Percentiles rank a stretch among this genome's conserved stretches.
These are phyloP conservation scores for Macrotyloma uniflorum DNA, from an alignment of 306 rosid genomes.

Conservation along the genomic window DNA sequence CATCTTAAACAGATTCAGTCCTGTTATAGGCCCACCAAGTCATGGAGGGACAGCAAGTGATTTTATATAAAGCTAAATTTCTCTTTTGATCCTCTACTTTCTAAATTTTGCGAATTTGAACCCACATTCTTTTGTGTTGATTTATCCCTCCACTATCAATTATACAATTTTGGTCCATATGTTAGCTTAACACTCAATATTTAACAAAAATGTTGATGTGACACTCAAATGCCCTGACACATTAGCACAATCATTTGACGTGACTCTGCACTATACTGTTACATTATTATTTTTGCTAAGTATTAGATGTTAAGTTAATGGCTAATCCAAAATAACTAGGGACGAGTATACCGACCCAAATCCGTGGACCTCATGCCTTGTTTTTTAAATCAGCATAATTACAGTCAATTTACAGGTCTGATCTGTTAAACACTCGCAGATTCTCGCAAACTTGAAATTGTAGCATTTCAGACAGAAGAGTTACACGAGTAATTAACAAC, in stretches of 20 bases:
- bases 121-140: neutral
- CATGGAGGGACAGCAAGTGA: slow-evolving; percentile 21
- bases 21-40: neutral
- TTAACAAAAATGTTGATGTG: neutral
- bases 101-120: neutral
- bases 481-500: too few relatives aligned
- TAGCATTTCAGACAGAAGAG: too few relatives aligned
- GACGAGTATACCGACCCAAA: too few relatives aligned
- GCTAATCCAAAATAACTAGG: neutral
- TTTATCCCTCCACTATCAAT: neutral
- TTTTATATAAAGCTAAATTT: neutral
- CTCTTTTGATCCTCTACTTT: neutral
- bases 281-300: neutral
- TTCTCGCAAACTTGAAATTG: too few relatives aligned
- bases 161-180: neutral
- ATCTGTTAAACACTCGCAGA: too few relatives aligned
- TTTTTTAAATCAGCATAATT: too few relatives aligned
- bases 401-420: too few relatives aligned
- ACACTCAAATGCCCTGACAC: neutral
- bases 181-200: neutral
- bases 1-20: neutral
- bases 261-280: neutral
- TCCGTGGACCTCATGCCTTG: too few relatives aligned
- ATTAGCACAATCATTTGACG: neutral
- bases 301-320: neutral